Percentiles rank a stretch among this genome's conserved stretches.
phyloP scores from a whole-genome alignment of 495 filamentous ascomycete species.

The Aspergillus mulundensis region DNA sequence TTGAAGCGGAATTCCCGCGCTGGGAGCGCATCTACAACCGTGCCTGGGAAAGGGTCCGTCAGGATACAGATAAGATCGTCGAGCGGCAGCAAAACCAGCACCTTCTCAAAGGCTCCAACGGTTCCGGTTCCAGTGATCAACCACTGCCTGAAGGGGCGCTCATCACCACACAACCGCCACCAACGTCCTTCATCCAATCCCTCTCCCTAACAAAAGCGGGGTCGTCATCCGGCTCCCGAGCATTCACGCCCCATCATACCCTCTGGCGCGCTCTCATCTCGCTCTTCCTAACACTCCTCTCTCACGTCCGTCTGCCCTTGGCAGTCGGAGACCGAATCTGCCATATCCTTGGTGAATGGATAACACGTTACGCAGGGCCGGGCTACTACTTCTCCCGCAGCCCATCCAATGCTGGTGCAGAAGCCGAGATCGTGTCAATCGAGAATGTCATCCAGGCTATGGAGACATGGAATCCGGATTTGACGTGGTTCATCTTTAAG shows the following conservation, averaged over 20 bases:
- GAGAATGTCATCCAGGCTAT: constrained; percentile 36
- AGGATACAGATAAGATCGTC: constrained; percentile 33
- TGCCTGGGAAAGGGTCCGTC: constrained; percentile 36
- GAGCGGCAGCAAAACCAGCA: constrained; percentile 29
- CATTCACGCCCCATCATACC: constrained; percentile 39
- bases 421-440: constrained; percentile 21
- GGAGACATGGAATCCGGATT: constrained; percentile 44
- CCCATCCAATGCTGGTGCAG: background rate
- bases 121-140: background rate
- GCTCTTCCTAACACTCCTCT: constrained; percentile 38
- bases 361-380: constrained; percentile 33
- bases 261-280: constrained; percentile 36
- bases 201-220: constrained; percentile 21
- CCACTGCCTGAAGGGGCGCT: background rate
- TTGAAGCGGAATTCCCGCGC: constrained; percentile 65
- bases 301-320: constrained; percentile 36
- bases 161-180: background rate
- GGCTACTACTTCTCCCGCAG: constrained; percentile 28
- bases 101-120: constrained; percentile 1
- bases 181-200: constrained; percentile 16
- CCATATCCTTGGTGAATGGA: constrained; percentile 36
- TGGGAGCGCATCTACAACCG: constrained; percentile 44
- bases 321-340: constrained; percentile 38
- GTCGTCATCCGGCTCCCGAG: constrained; percentile 19
- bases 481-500: constrained; percentile 44